These are phyloP conservation scores for Globisporangium apiculatum DNA, from an alignment of 352 stramenopile species.

Conservation along the genomic window DNA sequence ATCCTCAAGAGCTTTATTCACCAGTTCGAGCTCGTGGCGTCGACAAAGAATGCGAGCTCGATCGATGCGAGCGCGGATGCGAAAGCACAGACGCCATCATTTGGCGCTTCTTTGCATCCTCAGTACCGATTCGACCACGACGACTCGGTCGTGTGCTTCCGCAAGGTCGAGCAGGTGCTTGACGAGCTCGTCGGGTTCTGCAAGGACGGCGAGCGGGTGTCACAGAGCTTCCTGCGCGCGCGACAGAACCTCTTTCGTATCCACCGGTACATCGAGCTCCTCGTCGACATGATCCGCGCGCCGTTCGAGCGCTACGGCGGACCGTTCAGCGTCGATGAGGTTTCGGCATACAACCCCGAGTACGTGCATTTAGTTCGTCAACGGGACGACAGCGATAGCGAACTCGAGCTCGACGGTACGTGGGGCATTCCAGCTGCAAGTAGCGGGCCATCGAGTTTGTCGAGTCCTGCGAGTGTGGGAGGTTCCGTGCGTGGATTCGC, in stretches of 20 bases:
- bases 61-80: too few species aligned
- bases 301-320: constrained; percentile 53
- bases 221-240: constrained; percentile 17
- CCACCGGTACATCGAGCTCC: constrained; percentile 54
- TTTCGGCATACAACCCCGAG: constrained; percentile 45
- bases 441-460: background rate
- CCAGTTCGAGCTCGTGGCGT: constrained; percentile 19
- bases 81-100: background rate
- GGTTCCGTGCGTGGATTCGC: too few species aligned
- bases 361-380: constrained; percentile 12
- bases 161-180: constrained; percentile 31
- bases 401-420: constrained; percentile 1
- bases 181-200: constrained; percentile 46
- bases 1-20: constrained; percentile 28
- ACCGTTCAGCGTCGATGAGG: constrained; percentile 47
- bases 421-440: background rate
- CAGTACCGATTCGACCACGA: constrained; percentile 23
- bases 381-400: constrained; percentile 14
- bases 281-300: constrained; percentile 59
- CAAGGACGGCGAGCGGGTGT: constrained; percentile 18
- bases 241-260: constrained; percentile 49
- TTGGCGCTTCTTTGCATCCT: too few species aligned
- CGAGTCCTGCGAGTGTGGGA: background rate
- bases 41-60: too few species aligned
- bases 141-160: constrained; percentile 27